Evolutionary conservation across 345 rosid species (phyloP).

Genomic region (Lepidium aucheri): DNA sequence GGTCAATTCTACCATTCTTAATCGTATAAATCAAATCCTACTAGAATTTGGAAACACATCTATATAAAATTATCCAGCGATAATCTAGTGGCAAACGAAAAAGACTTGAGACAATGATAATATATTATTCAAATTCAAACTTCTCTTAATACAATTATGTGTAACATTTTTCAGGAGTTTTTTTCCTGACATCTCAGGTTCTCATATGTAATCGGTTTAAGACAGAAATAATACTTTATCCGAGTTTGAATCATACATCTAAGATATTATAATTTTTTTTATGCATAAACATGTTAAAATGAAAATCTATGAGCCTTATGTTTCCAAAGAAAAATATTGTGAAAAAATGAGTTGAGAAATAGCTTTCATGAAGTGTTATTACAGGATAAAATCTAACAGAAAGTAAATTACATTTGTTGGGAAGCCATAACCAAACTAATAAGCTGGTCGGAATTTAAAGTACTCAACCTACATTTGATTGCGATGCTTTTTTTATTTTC

Average conservation of each 20-base stretch:
- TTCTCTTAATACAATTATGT: too few species aligned
- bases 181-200: too few species aligned
- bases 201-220: too few species aligned
- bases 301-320: background rate
- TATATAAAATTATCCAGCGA: background rate
- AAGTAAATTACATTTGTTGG: constrained; percentile 15
- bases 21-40: background rate
- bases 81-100: too few species aligned
- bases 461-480: constrained; percentile 13
- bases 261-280: too few species aligned
- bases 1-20: too few species aligned
- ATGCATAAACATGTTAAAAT: too few species aligned
- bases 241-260: too few species aligned
- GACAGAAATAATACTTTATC: too few species aligned
- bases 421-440: constrained; percentile 25
- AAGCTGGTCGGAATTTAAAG: constrained; percentile 6
- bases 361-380: constrained; percentile 17
- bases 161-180: too few species aligned
- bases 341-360: constrained; percentile 16
- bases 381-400: constrained; percentile 20
- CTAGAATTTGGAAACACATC: background rate
- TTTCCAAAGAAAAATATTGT: background rate
- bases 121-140: too few species aligned
- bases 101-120: too few species aligned
- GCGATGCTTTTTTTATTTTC: background rate